These are phyloP conservation scores for Apium graveolens DNA, from an alignment of 129 eudicot genomes.

Conservation along the genomic window DNA sequence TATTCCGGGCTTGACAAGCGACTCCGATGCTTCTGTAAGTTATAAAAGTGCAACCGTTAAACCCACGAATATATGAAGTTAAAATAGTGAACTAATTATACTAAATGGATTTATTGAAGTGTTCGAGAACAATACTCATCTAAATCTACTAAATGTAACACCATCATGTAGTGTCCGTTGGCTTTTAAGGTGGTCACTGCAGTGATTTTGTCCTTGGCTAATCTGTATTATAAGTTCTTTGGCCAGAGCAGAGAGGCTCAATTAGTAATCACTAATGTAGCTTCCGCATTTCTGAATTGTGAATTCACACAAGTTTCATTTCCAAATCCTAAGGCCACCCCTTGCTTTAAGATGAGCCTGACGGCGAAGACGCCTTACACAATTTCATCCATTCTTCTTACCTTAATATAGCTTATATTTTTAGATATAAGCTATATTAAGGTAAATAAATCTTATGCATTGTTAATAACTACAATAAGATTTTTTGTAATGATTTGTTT, in stretches of 20 bases:
- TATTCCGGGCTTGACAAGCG: constrained; percentile 88
- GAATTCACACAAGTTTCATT: not conserved
- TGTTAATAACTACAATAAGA: not conserved
- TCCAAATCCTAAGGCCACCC: not conserved
- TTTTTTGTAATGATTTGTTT: not conserved
- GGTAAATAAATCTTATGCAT: not conserved
- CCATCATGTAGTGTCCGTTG: not conserved
- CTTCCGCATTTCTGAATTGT: not conserved
- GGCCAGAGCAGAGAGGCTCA: not conserved
- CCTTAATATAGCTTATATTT: not conserved
- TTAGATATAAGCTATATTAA: not conserved
- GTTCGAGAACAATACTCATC: no score
- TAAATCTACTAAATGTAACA: not conserved
- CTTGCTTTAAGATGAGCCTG: not conserved
- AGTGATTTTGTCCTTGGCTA: not conserved
- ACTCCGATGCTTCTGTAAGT: constrained; percentile 82
- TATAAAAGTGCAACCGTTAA: not conserved
- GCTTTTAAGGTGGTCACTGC: not conserved
- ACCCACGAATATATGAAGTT: not conserved
- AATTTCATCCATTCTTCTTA: not conserved
- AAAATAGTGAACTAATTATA: not conserved
- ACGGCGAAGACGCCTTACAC: no score
- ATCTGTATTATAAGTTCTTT: not conserved
- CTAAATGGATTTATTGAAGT: not conserved
- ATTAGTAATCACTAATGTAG: not conserved